Conservation (phyloP, 2,329 filamentous ascomycete species). For the Penicillium hordei region DNA sequence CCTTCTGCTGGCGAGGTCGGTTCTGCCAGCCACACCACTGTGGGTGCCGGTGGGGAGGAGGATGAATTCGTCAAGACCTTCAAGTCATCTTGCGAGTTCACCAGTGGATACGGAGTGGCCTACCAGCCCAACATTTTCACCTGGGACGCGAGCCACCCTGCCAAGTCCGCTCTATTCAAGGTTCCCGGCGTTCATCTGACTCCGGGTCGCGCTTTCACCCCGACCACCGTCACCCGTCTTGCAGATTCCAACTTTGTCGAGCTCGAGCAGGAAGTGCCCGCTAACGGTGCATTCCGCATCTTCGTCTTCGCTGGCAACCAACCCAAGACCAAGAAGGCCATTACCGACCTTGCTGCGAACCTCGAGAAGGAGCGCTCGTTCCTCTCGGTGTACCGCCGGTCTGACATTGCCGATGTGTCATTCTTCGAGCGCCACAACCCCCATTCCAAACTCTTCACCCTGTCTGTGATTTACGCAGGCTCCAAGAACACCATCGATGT, state of each 20-base stretch:
- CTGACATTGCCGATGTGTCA: constrained; percentile 62
- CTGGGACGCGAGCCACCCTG: constrained; percentile 73
- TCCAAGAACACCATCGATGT: constrained; percentile 71
- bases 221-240: constrained; percentile 79
- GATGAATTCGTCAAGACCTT: constrained; percentile 87
- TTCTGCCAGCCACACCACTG: constrained; percentile 54
- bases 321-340: constrained; percentile 58
- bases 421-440: constrained; percentile 83
- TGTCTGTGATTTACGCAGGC: constrained; percentile 73
- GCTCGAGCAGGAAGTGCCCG: constrained; percentile 82
- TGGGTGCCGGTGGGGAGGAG: constrained; percentile 32
- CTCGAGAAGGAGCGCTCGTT: constrained; percentile 69
- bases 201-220: constrained; percentile 73
- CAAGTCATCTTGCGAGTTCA: constrained; percentile 89
- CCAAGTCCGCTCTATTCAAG: constrained; percentile 68
- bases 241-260: constrained; percentile 87
- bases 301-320: constrained; percentile 80
- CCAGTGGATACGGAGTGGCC: constrained; percentile 84
- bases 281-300: constrained; percentile 84
- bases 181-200: constrained; percentile 64
- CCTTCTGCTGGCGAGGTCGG: constrained; percentile 72
- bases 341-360: constrained; percentile 67
- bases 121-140: constrained; percentile 82
- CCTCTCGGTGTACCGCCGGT: constrained; percentile 64
- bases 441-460: constrained; percentile 76